Evolutionary conservation across 1,139 yeast genomes (phyloP).

Genomic region (Spencermartinsiella ligniputridi): DNA sequence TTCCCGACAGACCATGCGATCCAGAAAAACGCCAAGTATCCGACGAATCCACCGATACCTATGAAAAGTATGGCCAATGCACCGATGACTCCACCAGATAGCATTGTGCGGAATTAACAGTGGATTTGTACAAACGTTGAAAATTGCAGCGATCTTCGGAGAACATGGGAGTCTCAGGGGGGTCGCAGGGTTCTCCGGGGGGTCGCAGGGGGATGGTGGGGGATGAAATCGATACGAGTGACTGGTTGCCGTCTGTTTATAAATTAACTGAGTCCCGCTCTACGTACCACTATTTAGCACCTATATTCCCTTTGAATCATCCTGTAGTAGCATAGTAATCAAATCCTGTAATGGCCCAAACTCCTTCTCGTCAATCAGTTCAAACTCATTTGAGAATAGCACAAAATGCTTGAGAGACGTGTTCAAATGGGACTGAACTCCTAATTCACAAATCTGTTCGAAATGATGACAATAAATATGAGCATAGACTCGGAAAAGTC

Average conservation of each 20-base stretch:
- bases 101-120: not conserved
- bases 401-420: conserved; percentile 94
- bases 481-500: conserved; percentile 93
- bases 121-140: not conserved
- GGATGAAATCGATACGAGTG: no score
- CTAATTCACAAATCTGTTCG: conserved; percentile 87
- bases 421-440: conserved; percentile 86
- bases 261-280: no score
- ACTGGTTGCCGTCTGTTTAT: no score
- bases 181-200: no score
- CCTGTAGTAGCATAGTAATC: conserved; percentile 61
- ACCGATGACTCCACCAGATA: conserved; percentile 9
- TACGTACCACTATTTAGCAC: no score
- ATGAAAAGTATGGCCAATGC: conserved; percentile 5
- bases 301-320: conserved; percentile 25
- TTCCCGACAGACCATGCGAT: conserved; percentile 13
- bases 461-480: conserved; percentile 97
- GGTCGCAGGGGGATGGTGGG: no score
- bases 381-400: conserved; percentile 78
- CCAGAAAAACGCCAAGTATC: conserved; percentile 12
- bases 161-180: no score
- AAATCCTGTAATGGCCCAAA: conserved; percentile 90
- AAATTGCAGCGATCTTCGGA: no score
- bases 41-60: conserved; percentile 10
- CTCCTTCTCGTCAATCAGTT: conserved; percentile 70